Conservation (phyloP, 495 filamentous ascomycete genomes). For the Penicillium waksmanii region DNA sequence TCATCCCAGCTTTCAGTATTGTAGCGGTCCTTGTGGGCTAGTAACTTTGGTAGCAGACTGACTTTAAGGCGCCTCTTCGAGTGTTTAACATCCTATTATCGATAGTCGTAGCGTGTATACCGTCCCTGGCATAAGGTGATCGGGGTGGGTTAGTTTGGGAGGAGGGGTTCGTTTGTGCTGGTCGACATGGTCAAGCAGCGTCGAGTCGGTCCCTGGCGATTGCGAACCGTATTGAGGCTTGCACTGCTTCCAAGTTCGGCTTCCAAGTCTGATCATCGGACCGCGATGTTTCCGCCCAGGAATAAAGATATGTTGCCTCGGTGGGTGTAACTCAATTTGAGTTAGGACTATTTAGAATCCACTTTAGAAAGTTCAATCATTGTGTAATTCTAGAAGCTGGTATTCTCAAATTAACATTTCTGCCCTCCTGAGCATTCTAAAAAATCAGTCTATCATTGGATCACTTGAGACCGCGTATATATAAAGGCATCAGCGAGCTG, state of each 20-base stretch:
- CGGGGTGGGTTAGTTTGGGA: constrained; percentile 10
- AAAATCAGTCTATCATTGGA: not conserved
- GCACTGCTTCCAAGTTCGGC: constrained; percentile 38
- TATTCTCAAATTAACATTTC: not conserved
- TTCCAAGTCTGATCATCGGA: constrained; percentile 36
- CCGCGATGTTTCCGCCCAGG: constrained; percentile 31
- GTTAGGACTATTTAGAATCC: not conserved
- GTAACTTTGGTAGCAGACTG: constrained; percentile 17
- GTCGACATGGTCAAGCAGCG: constrained; percentile 20
- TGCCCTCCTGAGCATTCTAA: not conserved
- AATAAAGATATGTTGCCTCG: constrained; percentile 39
- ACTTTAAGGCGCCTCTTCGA: not conserved
- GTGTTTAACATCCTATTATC: constrained; percentile 5
- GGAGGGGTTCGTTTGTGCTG: constrained; percentile 16
- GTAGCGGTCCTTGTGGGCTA: constrained; percentile 30
- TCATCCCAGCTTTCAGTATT: constrained; percentile 20
- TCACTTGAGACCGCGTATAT: not conserved
- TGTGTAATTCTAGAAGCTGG: not conserved
- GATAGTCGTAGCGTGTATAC: constrained; percentile 11
- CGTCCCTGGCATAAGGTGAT: constrained; percentile 23
- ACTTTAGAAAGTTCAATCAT: not conserved
- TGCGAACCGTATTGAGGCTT: constrained; percentile 37
- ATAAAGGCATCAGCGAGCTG: not conserved
- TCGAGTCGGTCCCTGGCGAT: constrained; percentile 42
- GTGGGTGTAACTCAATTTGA: constrained; percentile 15